phyloP scores from a whole-genome alignment of 495 filamentous ascomycete species.

The Tetracladium setigerum region DNA sequence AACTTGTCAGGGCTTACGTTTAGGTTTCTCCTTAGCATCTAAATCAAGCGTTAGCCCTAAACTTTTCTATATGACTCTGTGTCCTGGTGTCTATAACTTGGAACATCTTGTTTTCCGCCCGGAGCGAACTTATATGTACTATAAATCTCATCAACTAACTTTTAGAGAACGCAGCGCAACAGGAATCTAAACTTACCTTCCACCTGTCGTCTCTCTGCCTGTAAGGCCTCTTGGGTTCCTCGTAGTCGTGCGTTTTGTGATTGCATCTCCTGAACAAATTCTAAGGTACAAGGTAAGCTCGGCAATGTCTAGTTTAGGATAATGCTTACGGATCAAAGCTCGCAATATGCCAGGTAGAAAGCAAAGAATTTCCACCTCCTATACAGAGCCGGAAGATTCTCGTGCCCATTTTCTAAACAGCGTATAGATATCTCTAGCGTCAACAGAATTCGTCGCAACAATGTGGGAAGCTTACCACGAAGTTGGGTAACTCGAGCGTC shows the following conservation, averaged over 20 bases:
- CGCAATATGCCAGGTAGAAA: not conserved
- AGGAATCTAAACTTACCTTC: conserved; percentile 1
- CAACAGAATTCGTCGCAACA: not conserved
- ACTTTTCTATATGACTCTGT: not conserved
- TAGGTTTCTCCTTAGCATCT: not conserved
- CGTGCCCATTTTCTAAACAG: not conserved
- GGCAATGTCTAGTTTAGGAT: not conserved
- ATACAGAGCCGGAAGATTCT: not conserved
- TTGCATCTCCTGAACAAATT: not conserved
- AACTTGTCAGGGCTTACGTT: not conserved
- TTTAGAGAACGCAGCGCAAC: too few relatives aligned
- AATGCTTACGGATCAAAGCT: not conserved
- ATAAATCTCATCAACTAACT: too few relatives aligned
- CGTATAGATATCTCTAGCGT: not conserved
- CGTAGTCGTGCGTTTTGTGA: not conserved
- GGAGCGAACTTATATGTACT: not conserved
- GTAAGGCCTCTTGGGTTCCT: not conserved
- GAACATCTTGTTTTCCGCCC: not conserved
- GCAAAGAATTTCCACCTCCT: not conserved
- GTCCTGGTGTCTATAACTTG: not conserved
- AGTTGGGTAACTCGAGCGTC: not conserved
- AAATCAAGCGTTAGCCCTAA: not conserved
- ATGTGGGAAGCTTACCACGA: not conserved
- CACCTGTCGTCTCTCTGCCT: not conserved
- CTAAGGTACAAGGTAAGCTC: not conserved